These are phyloP conservation scores for Mycena indigotica DNA, from an alignment of 768 basidiomycete species.

Conservation along the genomic window DNA sequence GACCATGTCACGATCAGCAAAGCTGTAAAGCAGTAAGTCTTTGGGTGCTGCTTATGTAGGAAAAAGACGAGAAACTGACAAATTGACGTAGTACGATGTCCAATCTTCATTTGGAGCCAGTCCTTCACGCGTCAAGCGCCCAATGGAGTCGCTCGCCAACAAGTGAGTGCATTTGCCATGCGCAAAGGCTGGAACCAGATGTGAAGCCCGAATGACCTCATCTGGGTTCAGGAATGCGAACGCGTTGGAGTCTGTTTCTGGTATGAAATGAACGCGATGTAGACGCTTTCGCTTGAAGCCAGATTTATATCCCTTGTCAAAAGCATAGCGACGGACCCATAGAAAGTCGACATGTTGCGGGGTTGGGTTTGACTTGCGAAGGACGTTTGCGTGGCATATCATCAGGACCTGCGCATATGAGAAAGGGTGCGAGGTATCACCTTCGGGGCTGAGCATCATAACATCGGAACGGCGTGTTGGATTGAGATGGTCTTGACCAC, in stretches of 20 bases:
- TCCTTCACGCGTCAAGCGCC: not conserved
- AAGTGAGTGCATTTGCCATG: constrained; percentile 6
- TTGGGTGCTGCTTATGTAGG: not conserved
- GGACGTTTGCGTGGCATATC: constrained; percentile 27
- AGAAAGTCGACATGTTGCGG: constrained; percentile 27
- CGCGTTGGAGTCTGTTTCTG: constrained; percentile 19
- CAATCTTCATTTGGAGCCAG: constrained; percentile 26
- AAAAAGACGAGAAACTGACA: constrained; percentile 25
- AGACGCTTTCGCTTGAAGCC: constrained; percentile 25
- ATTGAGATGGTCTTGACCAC: constrained; percentile 37
- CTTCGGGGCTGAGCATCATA: constrained; percentile 21
- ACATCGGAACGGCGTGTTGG: constrained; percentile 30
- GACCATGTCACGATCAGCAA: constrained; percentile 30
- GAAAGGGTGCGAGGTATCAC: constrained; percentile 20
- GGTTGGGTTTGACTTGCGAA: constrained; percentile 14
- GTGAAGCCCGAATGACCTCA: constrained; percentile 30
- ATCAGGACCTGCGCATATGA: constrained; percentile 27
- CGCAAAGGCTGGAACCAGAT: constrained; percentile 38
- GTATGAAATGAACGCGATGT: constrained; percentile 31
- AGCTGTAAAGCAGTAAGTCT: constrained; percentile 16
- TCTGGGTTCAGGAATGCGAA: constrained; percentile 44
- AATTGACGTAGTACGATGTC: constrained; percentile 30
- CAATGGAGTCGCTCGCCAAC: constrained; percentile 6
- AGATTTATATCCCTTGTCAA: constrained; percentile 5
- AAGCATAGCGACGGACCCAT: constrained; percentile 28